Evolutionary conservation across 805 yeast species (phyloP).

Genomic region (Lipomyces yamadae): DNA sequence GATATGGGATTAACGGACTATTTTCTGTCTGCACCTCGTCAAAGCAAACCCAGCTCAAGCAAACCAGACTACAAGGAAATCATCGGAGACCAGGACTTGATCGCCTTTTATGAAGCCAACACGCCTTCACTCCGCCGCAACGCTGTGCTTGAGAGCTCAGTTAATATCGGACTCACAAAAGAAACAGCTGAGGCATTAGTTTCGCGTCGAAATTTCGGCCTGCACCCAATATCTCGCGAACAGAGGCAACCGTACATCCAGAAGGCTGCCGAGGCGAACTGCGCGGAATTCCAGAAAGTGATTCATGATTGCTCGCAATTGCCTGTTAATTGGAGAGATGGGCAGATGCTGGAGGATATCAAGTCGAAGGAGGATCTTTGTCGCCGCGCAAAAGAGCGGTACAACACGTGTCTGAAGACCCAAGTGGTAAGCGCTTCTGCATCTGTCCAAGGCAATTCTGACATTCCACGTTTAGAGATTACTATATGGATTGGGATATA

Average conservation of each 20-base stretch:
- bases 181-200: conserved; percentile 6
- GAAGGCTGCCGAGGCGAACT: conserved; percentile 17
- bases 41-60: not conserved
- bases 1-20: not conserved
- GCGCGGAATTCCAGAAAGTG: conserved; percentile 8
- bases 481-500: conserved; percentile 25
- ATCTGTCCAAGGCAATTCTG: not conserved
- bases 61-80: conserved; percentile 8
- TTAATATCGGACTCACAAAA: conserved; percentile 13
- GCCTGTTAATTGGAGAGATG: not conserved
- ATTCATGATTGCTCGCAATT: conserved; percentile 2
- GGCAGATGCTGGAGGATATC: not conserved
- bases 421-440: conserved; percentile 14
- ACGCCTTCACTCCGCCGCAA: conserved; percentile 25
- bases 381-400: not conserved
- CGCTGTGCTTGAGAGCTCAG: not conserved
- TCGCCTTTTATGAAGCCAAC: conserved; percentile 18
- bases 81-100: conserved; percentile 20
- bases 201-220: not conserved
- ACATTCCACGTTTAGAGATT: conserved; percentile 17
- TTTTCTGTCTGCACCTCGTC: not conserved
- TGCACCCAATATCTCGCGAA: conserved; percentile 9
- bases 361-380: not conserved
- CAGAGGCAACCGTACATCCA: conserved; percentile 1
- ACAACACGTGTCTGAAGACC: conserved; percentile 14